Base-by-base conservation (phyloP, 176 grass and related monocot genomes). In the Bromus sterilis region DNA sequence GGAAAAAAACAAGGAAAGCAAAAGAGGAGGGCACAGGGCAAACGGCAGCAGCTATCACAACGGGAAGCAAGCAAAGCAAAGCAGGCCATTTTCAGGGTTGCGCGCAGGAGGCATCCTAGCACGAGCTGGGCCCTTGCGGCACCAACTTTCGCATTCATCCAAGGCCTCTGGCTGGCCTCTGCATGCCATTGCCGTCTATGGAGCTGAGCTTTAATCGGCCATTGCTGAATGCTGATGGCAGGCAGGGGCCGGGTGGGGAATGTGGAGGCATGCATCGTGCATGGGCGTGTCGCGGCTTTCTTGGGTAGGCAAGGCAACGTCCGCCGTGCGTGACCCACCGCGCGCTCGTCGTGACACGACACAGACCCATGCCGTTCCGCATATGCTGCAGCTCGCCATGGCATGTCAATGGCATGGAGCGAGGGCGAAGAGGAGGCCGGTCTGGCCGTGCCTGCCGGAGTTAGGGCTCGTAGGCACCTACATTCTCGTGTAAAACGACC, bases 171-270 rank as follows among this genome's bases (percentile, higher is more conserved):
- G 51, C 39, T 14, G 14, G 24, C 31, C 24, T 14, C 29, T 48
- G 43, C 29, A 30, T 34, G 73, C 61, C 70, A 23, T 85, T 76
- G 82, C 82, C 87, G 67, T 80, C 71, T 30, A 65, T 29, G 53
- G 10, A 2, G 15, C 58, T 53, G 32, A 73, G 74, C 93, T 97
- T 96, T 96, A 91, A 91, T 90, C 93, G 80, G 83, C 82, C 77
- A 88, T 91, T 90, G 81, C 77, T 5, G 57, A 88, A 89, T 90
- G 81, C 77, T 5, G 57, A 30, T 80, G 77, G 40, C 76, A n/a
- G 76, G 30, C 12, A 41, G 20, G 81, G 82, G 75, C 80, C 87
- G 74, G 80, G 78, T 81, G 89, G 81, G 91, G 86, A 91, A 97
- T 93, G 86, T 91, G 80, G 90, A 94, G 92, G 84, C 89, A 94